Percentiles rank a stretch among this genome's conserved stretches.
phyloP scores from a whole-genome alignment of 306 rosid species.

The Inga leiocalycina region DNA sequence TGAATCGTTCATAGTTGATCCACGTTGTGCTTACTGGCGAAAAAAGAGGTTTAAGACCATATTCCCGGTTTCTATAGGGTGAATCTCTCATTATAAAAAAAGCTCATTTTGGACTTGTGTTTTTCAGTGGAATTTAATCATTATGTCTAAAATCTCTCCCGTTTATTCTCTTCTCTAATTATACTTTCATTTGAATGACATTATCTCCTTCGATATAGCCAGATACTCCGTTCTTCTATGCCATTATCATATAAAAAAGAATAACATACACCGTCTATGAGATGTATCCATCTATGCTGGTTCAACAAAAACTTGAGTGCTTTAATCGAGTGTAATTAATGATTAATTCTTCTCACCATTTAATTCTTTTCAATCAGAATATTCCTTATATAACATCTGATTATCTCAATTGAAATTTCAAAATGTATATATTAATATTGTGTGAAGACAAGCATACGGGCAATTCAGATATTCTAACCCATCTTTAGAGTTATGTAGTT shows the following conservation, averaged over 20 bases:
- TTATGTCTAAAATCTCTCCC: conserved; percentile 38
- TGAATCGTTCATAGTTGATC: not conserved
- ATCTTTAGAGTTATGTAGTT: not conserved
- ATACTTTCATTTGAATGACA: conserved; percentile 24
- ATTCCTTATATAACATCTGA: not conserved
- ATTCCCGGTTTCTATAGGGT: conserved; percentile 30
- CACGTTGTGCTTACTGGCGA: conserved; percentile 12
- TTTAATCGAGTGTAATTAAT: not conserved
- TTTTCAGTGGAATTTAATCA: conserved; percentile 43
- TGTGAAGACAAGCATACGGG: not conserved
- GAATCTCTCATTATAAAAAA: conserved; percentile 5
- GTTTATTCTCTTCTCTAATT: conserved; percentile 24
- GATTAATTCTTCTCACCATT: not conserved
- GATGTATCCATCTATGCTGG: not conserved
- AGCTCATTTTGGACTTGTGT: not conserved
- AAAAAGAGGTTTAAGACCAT: conserved; percentile 4
- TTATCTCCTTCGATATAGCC: not conserved
- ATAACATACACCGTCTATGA: not conserved
- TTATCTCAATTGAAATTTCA: not conserved
- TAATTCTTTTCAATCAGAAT: not conserved
- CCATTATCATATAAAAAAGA: not conserved
- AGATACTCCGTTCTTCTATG: not conserved
- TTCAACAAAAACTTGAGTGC: not conserved
- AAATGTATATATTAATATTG: not conserved
- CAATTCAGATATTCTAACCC: not conserved